A percentile compares a stretch with the other conserved stretches of the same genome.
Conservation (phyloP, 306 rosid species). For the Pachyrhizus erosus region DNA sequence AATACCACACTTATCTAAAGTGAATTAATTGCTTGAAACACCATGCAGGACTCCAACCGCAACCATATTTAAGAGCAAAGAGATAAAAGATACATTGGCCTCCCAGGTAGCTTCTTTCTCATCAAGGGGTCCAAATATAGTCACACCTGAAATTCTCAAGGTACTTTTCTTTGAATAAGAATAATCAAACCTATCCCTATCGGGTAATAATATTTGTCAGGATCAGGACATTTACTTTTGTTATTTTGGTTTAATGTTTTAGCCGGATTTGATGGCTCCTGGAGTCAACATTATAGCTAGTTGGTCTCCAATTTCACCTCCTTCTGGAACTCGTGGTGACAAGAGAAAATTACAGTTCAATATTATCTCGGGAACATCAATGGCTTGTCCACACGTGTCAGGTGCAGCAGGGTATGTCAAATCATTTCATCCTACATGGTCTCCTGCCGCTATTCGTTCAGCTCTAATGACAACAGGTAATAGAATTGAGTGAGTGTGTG, state of each 20-base stretch:
- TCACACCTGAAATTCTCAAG: slow-evolving; percentile 46
- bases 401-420: slow-evolving; percentile 24
- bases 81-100: slow-evolving; percentile 32
- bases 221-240: too few relatives aligned
- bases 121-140: slow-evolving; percentile 46
- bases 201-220: not conserved
- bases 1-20: not conserved
- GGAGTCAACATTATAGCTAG: slow-evolving; percentile 51
- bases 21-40: not conserved
- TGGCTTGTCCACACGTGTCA: slow-evolving; percentile 41
- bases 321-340: not conserved
- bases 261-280: slow-evolving; percentile 54
- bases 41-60: slow-evolving; percentile 37
- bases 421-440: slow-evolving; percentile 44
- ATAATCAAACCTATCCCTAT: not conserved
- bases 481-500: not conserved
- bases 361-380: slow-evolving; percentile 51
- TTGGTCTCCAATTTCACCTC: slow-evolving; percentile 40
- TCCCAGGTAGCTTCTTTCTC: slow-evolving; percentile 43
- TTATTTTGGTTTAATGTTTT: not conserved
- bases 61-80: slow-evolving; percentile 40
- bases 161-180: slow-evolving; percentile 15
- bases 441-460: slow-evolving; percentile 39
- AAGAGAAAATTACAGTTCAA: slow-evolving; percentile 1
- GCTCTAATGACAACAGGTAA: slow-evolving; percentile 49